Conservation (phyloP, 352 stramenopile genomes). For the Phytophthora lateralis region DNA sequence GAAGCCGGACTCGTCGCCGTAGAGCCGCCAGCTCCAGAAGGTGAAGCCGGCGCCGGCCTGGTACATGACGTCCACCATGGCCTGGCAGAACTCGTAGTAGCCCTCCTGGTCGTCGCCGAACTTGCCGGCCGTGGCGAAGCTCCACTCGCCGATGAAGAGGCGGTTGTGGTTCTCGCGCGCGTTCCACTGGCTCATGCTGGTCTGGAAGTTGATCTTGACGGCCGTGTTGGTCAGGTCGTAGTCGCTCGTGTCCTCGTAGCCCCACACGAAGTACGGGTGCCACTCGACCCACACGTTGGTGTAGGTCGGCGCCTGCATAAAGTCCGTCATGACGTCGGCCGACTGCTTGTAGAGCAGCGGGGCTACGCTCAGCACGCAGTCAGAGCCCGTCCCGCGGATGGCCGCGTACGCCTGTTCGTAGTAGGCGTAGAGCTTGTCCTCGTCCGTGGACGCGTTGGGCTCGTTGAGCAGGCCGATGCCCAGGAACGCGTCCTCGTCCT, state of each 20-base stretch:
- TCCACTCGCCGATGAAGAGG: conserved; percentile 72
- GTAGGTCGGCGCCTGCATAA: conserved; percentile 56
- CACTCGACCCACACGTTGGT: conserved; percentile 86
- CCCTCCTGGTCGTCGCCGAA: conserved; percentile 47
- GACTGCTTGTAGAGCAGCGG: conserved; percentile 66
- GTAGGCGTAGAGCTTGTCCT: conserved; percentile 64
- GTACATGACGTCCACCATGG: conserved; percentile 63
- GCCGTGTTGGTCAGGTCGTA: conserved; percentile 49
- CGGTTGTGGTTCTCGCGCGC: conserved; percentile 32
- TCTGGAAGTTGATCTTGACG: conserved; percentile 44
- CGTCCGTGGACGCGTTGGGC: conserved; percentile 50
- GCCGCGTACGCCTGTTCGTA: conserved; percentile 72
- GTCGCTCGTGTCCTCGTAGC: conserved; percentile 64
- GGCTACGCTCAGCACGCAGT: conserved; percentile 70
- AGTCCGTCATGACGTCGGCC: conserved; percentile 53
- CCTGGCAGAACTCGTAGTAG: conserved; percentile 58
- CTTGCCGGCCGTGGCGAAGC: conserved; percentile 52
- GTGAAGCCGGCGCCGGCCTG: conserved; percentile 58
- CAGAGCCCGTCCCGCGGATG: conserved; percentile 56
- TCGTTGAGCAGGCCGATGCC: conserved; percentile 80
- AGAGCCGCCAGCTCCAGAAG: conserved; percentile 77
- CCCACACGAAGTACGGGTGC: conserved; percentile 85
- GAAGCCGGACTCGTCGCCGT: conserved; percentile 59
- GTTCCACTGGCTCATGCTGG: conserved; percentile 47
- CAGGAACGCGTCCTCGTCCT: conserved; percentile 67